A percentile compares a stretch with the other conserved stretches of the same genome.
These are phyloP conservation scores for Ceratobasidium sp. DNA, from an alignment of 1,284 basidiomycete genomes.

Conservation along the genomic window DNA sequence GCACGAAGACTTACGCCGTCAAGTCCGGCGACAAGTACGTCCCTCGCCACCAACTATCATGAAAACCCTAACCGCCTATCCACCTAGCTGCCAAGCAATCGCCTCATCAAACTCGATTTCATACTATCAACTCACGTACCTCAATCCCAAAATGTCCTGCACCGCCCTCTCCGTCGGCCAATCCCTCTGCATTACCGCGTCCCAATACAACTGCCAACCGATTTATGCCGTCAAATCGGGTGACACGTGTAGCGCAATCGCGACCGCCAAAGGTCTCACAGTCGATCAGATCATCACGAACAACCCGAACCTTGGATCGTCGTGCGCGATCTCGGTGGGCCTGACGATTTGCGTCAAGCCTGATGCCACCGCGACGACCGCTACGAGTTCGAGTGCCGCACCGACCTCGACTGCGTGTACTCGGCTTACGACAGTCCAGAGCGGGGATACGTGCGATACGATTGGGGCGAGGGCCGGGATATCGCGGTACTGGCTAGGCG, in stretches of 20 bases:
- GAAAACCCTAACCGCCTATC: not conserved
- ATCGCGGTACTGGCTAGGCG: constrained; percentile 1
- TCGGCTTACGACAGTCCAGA: not conserved
- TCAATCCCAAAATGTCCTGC: constrained; percentile 4
- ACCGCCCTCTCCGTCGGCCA: constrained; percentile 19
- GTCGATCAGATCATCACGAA: not conserved
- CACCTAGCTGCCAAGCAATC: constrained; percentile 5
- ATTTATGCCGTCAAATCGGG: too few relatives aligned
- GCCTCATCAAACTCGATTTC: constrained; percentile 2
- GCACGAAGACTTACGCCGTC: constrained; percentile 2
- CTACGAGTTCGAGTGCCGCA: not conserved
- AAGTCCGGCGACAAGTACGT: constrained; percentile 21
- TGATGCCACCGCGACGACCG: not conserved
- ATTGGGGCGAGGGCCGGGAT: constrained; percentile 4
- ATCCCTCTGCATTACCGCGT: not conserved
- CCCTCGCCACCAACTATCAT: not conserved
- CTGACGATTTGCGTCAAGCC: not conserved
- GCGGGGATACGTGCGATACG: constrained; percentile 2
- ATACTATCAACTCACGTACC: constrained; percentile 16
- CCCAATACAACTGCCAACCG: constrained; percentile 1
- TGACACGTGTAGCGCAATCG: not conserved
- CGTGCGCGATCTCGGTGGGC: not conserved
- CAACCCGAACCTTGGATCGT: constrained; percentile 3
- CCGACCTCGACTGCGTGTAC: constrained; percentile 4
- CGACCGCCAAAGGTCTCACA: not conserved